Base-by-base conservation (phyloP, 768 basidiomycete species). In the Phylloporus rhodoxanthus region DNA sequence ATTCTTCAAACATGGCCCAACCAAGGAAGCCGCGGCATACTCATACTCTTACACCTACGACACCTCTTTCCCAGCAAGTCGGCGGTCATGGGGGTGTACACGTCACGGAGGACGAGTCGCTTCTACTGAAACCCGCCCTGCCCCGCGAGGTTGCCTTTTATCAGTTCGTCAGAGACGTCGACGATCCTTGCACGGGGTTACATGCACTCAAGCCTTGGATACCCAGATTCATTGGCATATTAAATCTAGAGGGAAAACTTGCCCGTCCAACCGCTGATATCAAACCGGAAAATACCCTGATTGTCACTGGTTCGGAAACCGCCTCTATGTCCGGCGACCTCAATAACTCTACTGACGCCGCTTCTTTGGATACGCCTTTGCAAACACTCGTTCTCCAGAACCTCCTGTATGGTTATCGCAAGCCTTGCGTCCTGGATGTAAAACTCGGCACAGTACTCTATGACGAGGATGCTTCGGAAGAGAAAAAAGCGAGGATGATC, bases 371-470 rank as follows among this genome's bases (percentile, higher is more conserved):
- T 15, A 19, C 19, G 19, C 21, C 50, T 1, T 56, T 56, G 73
- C 82, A 93, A 73, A 84, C 80, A 51, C 71, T 95, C 46, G 90
- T 95, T 26, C 69, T 99, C 3, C 85, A 94, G 70, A 97, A 99
- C 65, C 70, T 93, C 11, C 69, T 86, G 2, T 68, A 84, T 56
- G 62, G 75, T 1, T 97, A 93, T 72, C 58, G 68, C 30, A 85
- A 82, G 63, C 94, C 94, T 6, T 91, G 88, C 57, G 78, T 96
- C 50, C 73, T 97, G 25, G 95, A 99, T 64, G 75, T 92, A 63
- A 99, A 98, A 67, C 85, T 98, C 14, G 96, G 96, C 1, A 94
- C 87, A 0, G 73, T 86, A 1, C 76, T 98, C n/a, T 89, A 88
- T 54, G 91, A 89, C 44, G 78, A 84, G 19, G 61, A 64, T 10